Evolutionary conservation across 805 yeast genomes (phyloP).

Genomic region (Wickerhamiella hasegawae): DNA sequence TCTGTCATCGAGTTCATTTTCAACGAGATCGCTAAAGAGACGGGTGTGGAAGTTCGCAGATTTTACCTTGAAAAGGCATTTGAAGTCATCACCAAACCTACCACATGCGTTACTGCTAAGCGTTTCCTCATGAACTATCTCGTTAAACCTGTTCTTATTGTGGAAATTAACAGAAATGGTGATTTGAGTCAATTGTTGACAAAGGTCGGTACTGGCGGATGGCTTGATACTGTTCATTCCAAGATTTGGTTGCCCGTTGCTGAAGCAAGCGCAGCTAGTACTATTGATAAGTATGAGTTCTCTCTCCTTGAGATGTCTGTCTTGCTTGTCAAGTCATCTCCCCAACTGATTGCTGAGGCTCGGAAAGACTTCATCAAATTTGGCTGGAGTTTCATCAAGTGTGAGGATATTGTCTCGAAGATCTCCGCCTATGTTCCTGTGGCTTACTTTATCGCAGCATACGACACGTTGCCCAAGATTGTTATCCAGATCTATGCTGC

Average conservation of each 20-base stretch:
- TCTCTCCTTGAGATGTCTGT: constrained; percentile 74
- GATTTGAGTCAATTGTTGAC: constrained; percentile 32
- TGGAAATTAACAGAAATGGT: constrained; percentile 38
- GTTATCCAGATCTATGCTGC: constrained; percentile 91
- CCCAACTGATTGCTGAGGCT: constrained; percentile 39
- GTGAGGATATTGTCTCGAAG: constrained; percentile 78
- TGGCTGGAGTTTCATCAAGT: constrained; percentile 82
- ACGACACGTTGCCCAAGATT: constrained; percentile 75
- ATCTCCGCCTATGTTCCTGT: constrained; percentile 88
- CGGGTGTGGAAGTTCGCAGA: constrained; percentile 13
- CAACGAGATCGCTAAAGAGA: constrained; percentile 34
- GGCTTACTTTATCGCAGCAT: constrained; percentile 69
- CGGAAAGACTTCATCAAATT: constrained; percentile 80
- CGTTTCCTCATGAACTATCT: constrained; percentile 23
- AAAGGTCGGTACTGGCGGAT: constrained; percentile 23
- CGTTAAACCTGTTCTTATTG: constrained; percentile 48
- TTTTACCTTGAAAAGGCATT: background rate
- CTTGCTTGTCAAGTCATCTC: constrained; percentile 51
- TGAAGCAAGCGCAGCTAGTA: constrained; percentile 15
- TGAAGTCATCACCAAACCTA: background rate
- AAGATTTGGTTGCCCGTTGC: constrained; percentile 54
- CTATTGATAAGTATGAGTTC: constrained; percentile 56
- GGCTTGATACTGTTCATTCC: constrained; percentile 50
- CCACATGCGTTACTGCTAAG: background rate
- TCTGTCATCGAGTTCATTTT: constrained; percentile 43